A percentile compares a stretch with the other conserved stretches of the same genome.
These are phyloP conservation scores for Alliaria petiolata DNA, from an alignment of 345 rosid genomes.

Conservation along the genomic window DNA sequence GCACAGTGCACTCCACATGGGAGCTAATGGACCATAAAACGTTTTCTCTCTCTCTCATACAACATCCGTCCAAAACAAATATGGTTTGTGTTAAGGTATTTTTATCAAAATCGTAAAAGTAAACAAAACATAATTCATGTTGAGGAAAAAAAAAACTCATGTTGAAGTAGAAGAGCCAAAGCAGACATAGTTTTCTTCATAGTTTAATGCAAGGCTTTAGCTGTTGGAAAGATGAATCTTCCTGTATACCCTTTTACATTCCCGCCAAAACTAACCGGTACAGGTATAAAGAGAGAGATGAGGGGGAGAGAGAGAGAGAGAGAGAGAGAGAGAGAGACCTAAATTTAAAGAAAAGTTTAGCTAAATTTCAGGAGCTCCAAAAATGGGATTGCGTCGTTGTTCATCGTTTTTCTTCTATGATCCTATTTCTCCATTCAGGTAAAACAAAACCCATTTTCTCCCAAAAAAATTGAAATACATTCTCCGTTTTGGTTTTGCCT, in stretches of 20 bases:
- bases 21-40: no score
- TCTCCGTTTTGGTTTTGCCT: neutral
- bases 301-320: neutral
- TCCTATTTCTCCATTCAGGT: neutral
- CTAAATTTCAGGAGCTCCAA: constrained; percentile 38
- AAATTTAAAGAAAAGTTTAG: constrained; percentile 21
- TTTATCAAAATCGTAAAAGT: no score
- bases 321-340: constrained; percentile 7
- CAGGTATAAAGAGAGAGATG: neutral
- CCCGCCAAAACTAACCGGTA: constrained; percentile 18
- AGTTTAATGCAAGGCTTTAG: no score
- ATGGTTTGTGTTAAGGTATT: no score
- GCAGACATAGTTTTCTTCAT: no score
- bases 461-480: neutral
- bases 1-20: no score
- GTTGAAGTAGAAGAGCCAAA: no score
- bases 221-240: neutral
- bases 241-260: neutral
- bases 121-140: neutral
- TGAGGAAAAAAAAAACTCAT: no score
- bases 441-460: constrained; percentile 10
- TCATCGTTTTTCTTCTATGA: constrained; percentile 8
- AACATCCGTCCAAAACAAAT: no score
- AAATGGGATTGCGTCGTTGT: constrained; percentile 20
- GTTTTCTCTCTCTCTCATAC: no score